Conservation (phyloP, 106 monocot species). For the Agapanthus africanus region DNA sequence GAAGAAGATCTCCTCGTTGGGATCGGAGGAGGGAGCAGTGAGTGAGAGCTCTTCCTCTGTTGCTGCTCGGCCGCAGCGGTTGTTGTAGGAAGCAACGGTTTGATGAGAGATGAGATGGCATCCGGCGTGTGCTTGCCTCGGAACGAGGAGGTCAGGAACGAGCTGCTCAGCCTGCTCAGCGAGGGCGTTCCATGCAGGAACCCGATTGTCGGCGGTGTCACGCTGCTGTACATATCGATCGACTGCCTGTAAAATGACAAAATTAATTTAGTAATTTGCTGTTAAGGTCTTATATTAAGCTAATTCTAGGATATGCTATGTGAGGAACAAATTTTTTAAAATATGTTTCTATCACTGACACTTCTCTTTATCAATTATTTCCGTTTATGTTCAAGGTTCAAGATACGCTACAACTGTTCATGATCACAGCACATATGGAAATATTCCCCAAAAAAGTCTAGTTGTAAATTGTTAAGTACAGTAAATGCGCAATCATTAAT, state of each 20-base stretch:
- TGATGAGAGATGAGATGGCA: slow-evolving; percentile 49
- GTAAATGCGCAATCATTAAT: no score
- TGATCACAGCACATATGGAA: neutral
- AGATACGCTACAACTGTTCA: neutral
- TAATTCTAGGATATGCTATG: neutral
- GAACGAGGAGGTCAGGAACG: slow-evolving; percentile 77
- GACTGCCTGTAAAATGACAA: slow-evolving; percentile 57
- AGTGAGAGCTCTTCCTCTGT: slow-evolving; percentile 55
- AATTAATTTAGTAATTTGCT: neutral
- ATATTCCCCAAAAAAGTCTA: no score
- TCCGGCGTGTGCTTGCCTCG: slow-evolving; percentile 65
- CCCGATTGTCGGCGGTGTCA: slow-evolving; percentile 62
- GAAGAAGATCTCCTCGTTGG: slow-evolving; percentile 41
- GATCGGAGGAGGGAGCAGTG: slow-evolving; percentile 25
- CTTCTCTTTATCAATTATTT: no score
- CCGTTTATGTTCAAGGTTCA: no score
- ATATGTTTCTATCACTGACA: no score
- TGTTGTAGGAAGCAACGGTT: slow-evolving; percentile 55
- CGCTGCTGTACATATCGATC: slow-evolving; percentile 80
- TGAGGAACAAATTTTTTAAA: no score
- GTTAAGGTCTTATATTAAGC: neutral
- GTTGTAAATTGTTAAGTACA: no score
- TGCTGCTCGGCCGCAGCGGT: slow-evolving; percentile 19
- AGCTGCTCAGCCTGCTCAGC: slow-evolving; percentile 65
- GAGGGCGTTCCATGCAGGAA: slow-evolving; percentile 22